These are phyloP conservation scores for Miscanthus lutarioriparius DNA, from an alignment of 176 grass and related monocot species.

Conservation along the genomic window DNA sequence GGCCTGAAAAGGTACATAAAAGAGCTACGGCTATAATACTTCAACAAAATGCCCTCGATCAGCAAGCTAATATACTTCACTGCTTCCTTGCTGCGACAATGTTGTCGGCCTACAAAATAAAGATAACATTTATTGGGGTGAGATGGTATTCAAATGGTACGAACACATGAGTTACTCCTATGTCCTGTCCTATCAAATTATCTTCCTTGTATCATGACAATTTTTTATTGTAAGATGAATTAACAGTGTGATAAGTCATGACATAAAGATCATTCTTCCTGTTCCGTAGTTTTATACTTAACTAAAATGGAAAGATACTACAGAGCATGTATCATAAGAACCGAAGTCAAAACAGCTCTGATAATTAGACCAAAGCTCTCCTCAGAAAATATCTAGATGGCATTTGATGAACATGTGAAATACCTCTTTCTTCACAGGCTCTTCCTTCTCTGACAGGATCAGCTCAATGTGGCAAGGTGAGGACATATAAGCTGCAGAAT, in stretches of 20 bases:
- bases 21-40: slow-evolving; percentile 6
- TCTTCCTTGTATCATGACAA: background rate
- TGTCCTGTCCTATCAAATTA: too few relatives aligned
- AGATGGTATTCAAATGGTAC: background rate
- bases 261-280: background rate
- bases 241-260: background rate
- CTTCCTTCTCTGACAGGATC: slow-evolving; percentile 88
- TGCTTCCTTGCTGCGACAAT: slow-evolving; percentile 52
- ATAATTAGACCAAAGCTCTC: background rate
- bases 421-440: slow-evolving; percentile 80
- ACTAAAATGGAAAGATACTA: background rate
- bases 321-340: background rate
- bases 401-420: background rate
- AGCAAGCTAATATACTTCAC: slow-evolving; percentile 12
- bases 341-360: background rate
- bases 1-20: slow-evolving; percentile 6
- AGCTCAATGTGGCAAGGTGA: slow-evolving; percentile 81
- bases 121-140: background rate
- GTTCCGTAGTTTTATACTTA: background rate
- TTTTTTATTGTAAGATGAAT: background rate
- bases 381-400: background rate
- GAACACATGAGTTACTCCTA: background rate
- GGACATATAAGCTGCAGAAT: slow-evolving; percentile 74
- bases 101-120: slow-evolving; percentile 60
- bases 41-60: background rate